A percentile compares a stretch with the other conserved stretches of the same genome.
These are phyloP conservation scores for Plenodomus tracheiphilus DNA, from an alignment of 2,329 filamentous ascomycete species.

Conservation along the genomic window DNA sequence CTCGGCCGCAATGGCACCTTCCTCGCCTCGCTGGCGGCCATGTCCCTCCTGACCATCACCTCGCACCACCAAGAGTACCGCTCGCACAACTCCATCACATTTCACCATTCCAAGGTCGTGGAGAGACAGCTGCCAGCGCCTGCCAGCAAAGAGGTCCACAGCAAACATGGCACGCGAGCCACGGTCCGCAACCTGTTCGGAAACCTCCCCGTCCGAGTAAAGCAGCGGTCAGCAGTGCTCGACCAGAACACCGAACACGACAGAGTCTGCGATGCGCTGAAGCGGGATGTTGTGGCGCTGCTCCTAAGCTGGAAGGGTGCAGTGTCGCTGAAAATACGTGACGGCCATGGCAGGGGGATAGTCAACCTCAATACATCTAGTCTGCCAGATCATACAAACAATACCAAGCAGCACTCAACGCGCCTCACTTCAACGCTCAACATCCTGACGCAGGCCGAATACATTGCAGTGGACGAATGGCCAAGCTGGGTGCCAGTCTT, in stretches of 20 bases:
- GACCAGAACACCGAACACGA: conserved; percentile 56
- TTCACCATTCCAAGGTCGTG: conserved; percentile 71
- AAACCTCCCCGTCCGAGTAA: conserved; percentile 86
- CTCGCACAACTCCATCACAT: conserved; percentile 65
- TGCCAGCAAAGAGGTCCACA: conserved; percentile 58
- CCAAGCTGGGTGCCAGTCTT: conserved; percentile 71
- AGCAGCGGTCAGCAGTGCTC: conserved; percentile 66
- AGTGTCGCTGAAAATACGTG: conserved; percentile 62
- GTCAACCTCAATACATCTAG: conserved; percentile 34
- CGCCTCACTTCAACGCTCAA: conserved; percentile 27
- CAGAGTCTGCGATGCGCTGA: conserved; percentile 68
- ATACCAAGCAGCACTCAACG: conserved; percentile 14
- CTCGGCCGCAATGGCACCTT: conserved; percentile 77
- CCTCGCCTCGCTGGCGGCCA: conserved; percentile 71
- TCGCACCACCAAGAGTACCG: conserved; percentile 68
- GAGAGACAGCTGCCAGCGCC: conserved; percentile 65
- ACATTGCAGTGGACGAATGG: conserved; percentile 59
- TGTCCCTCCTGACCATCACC: conserved; percentile 76
- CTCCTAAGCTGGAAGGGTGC: conserved; percentile 69
- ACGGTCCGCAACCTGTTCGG: conserved; percentile 82
- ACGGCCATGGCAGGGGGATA: conserved; percentile 49
- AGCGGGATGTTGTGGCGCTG: conserved; percentile 62
- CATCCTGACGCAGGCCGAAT: conserved; percentile 67
- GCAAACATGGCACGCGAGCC: conserved; percentile 73
- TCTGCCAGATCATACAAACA: neutral